Evolutionary conservation across 2,329 filamentous ascomycete species (phyloP).

Genomic region (Penicillium sp.): DNA sequence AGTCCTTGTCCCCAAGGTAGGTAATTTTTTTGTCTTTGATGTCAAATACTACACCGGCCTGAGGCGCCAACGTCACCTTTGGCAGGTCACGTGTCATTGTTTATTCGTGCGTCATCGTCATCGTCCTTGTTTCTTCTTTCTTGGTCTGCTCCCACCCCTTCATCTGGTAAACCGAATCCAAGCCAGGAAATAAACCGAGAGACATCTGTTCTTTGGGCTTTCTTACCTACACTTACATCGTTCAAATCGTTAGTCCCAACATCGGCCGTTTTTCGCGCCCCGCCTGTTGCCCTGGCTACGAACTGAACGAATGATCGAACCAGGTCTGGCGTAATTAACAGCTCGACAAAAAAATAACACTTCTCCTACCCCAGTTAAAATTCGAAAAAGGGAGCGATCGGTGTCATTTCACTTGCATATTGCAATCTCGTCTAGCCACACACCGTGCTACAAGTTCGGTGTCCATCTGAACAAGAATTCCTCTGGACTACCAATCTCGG

Average conservation of each 20-base stretch:
- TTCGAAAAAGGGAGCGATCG: constrained; percentile 24
- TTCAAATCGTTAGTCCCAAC: not conserved
- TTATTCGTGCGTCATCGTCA: constrained; percentile 11
- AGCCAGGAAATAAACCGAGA: not conserved
- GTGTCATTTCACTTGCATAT: constrained; percentile 12
- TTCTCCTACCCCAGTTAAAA: constrained; percentile 11
- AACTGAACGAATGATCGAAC: constrained; percentile 22
- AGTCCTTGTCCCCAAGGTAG: too few species aligned
- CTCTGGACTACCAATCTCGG: not conserved
- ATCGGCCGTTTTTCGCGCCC: constrained; percentile 14
- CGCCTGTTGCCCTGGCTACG: constrained; percentile 44
- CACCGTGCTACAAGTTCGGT: constrained; percentile 9
- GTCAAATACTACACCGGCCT: not conserved
- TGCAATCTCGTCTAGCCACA: constrained; percentile 8
- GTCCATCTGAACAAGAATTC: not conserved
- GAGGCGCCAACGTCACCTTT: not conserved
- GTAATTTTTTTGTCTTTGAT: too few species aligned
- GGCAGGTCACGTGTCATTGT: not conserved
- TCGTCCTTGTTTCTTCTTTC: constrained; percentile 1
- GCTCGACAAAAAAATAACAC: constrained; percentile 22
- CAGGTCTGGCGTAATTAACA: constrained; percentile 16
- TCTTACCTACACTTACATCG: not conserved
- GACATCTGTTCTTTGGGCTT: not conserved
- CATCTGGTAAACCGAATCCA: not conserved
- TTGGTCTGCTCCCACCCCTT: not conserved